Base-by-base conservation (phyloP, 73 alveolate species). In the Halteria grandinella region DNA sequence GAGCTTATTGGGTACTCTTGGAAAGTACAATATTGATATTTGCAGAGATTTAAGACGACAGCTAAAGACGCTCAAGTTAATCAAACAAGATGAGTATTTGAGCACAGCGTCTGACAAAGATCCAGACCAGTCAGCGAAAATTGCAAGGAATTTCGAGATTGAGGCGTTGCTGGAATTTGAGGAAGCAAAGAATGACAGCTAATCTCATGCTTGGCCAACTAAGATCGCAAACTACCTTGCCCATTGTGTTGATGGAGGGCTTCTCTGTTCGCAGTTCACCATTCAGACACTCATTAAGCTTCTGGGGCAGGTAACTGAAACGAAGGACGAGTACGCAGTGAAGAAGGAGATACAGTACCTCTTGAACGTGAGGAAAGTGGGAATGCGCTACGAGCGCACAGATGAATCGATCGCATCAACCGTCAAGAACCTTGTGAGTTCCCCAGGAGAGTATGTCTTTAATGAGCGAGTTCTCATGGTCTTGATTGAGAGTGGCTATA, bases 241-340 rank as follows among this genome's bases (percentile, higher is more conserved):
- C 25, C 63, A 69, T 51, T 25, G 62, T 8, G 48, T 85, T n/a
- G 88, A 85, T 69, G 94, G 94, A 69, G 94, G 94, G 8, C 27
- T 85, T 18, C 70, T 77, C 34, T 29, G 33, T 18, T 64, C 87
- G 15, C 43, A 69, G 51, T 85, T 85, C 64, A 85, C 94, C 0
- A n/a, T 79, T 4, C 14, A 44, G 15, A 44, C 84, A 11, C 27
- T 69, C 20, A 40, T 66, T 10, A 66, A 69, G 24, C 29, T 70
- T 57, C 36, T 34, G 23, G 70, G 55, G 0, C 48, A 41, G 28
- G 69, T 79, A 10, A 48, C 51, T 8, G 89, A 79, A 28, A 41
- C 79, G 3, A 25, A 15, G 17, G 72, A 64, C 21, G 72, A 66
- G 36, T 48, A 33, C 62, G 33, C 17, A 58, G 41, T 79, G 43